Conservation (phyloP, 208 protist genomes). For the Trypanosoma lewisi region DNA sequence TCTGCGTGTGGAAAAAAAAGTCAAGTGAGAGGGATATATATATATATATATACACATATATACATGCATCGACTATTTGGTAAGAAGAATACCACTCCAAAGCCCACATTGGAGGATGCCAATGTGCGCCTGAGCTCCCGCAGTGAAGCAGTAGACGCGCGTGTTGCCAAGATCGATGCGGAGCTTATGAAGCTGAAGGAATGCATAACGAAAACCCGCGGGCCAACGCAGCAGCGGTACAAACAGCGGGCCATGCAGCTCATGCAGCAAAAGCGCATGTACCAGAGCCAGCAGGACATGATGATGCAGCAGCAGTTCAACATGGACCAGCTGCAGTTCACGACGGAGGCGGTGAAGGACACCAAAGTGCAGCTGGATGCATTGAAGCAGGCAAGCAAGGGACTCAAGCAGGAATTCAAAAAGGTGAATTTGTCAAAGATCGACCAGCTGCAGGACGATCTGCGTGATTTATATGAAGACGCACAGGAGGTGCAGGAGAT, state of each 20-base stretch:
- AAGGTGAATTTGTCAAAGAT: constrained; percentile 86
- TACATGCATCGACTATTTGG: constrained; percentile 91
- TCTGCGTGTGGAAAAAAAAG: not conserved
- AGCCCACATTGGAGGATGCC: constrained; percentile 88
- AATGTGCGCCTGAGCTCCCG: constrained; percentile 62
- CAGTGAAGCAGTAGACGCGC: constrained; percentile 75
- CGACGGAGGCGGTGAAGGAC: constrained; percentile 89
- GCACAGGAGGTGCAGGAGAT: constrained; percentile 93
- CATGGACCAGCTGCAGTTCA: constrained; percentile 92
- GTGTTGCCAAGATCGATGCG: constrained; percentile 83
- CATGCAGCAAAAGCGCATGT: constrained; percentile 92
- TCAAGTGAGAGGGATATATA: too few relatives aligned
- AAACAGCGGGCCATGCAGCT: constrained; percentile 90
- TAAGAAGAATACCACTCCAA: constrained; percentile 57
- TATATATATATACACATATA: not conserved
- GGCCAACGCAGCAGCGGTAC: constrained; percentile 76
- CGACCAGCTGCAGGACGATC: constrained; percentile 86
- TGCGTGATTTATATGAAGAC: constrained; percentile 90
- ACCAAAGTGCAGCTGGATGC: constrained; percentile 86
- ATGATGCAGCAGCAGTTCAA: constrained; percentile 93
- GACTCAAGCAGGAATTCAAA: constrained; percentile 82
- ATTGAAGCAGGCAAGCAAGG: constrained; percentile 89
- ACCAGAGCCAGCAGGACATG: constrained; percentile 88
- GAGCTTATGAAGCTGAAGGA: constrained; percentile 86
- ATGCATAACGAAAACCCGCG: constrained; percentile 66